These are phyloP conservation scores for Tetracentron sinense DNA, from an alignment of 164 flowering plant genomes.

Conservation along the genomic window DNA sequence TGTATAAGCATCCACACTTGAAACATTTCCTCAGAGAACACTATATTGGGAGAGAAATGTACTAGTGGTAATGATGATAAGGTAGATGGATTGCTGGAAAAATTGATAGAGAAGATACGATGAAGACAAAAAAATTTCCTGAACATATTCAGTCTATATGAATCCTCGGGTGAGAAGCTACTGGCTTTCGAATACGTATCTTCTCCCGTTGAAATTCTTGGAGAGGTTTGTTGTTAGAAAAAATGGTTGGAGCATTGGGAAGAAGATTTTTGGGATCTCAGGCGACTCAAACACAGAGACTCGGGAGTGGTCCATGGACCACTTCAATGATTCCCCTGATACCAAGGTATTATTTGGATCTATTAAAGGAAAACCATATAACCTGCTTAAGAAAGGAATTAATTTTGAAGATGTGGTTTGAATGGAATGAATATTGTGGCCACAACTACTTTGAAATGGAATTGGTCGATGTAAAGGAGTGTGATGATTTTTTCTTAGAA, in stretches of 20 bases:
- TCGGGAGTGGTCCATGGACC: constrained; percentile 49
- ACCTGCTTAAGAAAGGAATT: constrained; percentile 60
- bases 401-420: constrained; percentile 70
- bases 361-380: constrained; percentile 28
- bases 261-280: constrained; percentile 47
- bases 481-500: constrained; percentile 53
- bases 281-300: constrained; percentile 49
- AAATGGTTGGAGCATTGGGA: constrained; percentile 47
- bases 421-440: constrained; percentile 53
- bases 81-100: no score
- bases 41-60: no score
- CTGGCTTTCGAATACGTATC: constrained; percentile 24
- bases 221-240: background rate
- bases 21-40: background rate
- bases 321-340: constrained; percentile 25
- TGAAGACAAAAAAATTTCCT: background rate
- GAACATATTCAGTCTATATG: background rate
- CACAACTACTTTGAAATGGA: constrained; percentile 33
- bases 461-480: constrained; percentile 32
- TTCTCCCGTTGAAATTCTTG: constrained; percentile 13
- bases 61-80: background rate
- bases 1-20: no score
- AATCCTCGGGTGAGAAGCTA: constrained; percentile 19
- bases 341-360: constrained; percentile 24
- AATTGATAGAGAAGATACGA: background rate